Evolutionary conservation across 768 basidiomycete genomes (phyloP).

Genomic region (Boletus reticulatus): DNA sequence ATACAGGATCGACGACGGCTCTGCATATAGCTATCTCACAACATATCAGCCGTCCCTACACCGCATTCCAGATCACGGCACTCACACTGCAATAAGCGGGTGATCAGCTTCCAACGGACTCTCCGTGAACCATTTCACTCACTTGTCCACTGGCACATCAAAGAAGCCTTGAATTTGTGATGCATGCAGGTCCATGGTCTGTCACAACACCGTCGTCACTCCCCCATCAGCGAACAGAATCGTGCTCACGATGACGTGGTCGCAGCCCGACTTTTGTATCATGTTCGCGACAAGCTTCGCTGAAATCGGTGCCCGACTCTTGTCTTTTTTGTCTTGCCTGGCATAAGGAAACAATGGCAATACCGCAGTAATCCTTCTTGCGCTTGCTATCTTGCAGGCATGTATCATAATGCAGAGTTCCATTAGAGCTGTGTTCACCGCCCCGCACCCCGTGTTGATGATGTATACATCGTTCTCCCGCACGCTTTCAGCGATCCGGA

Average conservation of each 20-base stretch:
- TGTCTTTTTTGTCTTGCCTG: conserved; percentile 99
- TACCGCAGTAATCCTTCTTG: conserved; percentile 97
- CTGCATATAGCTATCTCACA: conserved; percentile 75
- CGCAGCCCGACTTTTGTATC: conserved; percentile 88
- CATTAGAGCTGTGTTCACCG: conserved; percentile 94
- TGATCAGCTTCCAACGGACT: conserved; percentile 14
- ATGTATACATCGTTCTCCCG: conserved; percentile 99
- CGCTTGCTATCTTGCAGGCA: conserved; percentile 99
- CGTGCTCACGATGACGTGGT: conserved; percentile 89
- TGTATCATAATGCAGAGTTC: conserved; percentile 99
- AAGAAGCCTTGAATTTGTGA: conserved; percentile 99
- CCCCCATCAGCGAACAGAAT: neutral
- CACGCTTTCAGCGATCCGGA: conserved; percentile 91
- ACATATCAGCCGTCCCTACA: conserved; percentile 20
- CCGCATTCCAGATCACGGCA: conserved; percentile 16
- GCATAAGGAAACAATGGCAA: conserved; percentile 97
- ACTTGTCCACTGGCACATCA: conserved; percentile 99
- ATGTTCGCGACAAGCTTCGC: conserved; percentile 99
- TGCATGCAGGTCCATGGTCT: conserved; percentile 99
- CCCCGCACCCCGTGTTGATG: conserved; percentile 86
- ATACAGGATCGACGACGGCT: conserved; percentile 92
- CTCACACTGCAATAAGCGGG: conserved; percentile 46
- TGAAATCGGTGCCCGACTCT: conserved; percentile 95
- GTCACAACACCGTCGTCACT: conserved; percentile 3
- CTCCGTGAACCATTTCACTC: conserved; percentile 37